Evolutionary conservation across 2,329 filamentous ascomycete species (phyloP).

Genomic region (Magnaporthiopsis incrustans): DNA sequence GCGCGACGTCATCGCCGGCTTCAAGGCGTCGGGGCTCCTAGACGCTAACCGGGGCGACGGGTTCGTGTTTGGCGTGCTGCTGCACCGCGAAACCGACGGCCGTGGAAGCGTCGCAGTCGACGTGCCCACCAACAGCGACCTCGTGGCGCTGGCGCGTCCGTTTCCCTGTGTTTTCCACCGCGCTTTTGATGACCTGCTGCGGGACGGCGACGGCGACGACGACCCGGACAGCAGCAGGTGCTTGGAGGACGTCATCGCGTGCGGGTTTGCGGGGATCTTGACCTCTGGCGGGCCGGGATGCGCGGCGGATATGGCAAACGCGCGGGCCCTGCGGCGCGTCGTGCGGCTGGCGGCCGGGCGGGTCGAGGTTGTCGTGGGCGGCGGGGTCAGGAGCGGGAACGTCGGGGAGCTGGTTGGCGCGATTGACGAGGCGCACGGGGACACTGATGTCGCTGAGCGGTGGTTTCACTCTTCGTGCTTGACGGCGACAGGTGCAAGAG

Average conservation of each 20-base stretch:
- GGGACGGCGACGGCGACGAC: too few species aligned
- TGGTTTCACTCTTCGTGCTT: constrained; percentile 8
- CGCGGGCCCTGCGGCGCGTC: constrained; percentile 27
- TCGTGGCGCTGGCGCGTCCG: constrained; percentile 34
- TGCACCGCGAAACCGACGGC: neutral
- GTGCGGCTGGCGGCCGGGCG: constrained; percentile 18
- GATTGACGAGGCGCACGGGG: constrained; percentile 12
- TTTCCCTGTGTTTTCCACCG: constrained; percentile 45
- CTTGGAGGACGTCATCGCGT: constrained; percentile 27
- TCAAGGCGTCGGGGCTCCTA: constrained; percentile 31
- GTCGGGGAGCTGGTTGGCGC: constrained; percentile 20
- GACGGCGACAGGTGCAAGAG: neutral
- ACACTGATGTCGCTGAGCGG: neutral
- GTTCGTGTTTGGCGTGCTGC: constrained; percentile 47
- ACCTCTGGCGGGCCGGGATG: constrained; percentile 42
- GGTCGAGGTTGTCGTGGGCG: constrained; percentile 44
- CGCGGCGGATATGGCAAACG: constrained; percentile 27
- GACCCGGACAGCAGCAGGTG: neutral
- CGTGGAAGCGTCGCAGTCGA: constrained; percentile 25
- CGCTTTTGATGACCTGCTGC: constrained; percentile 43
- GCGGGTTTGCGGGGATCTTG: constrained; percentile 43
- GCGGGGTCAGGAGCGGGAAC: constrained; percentile 39
- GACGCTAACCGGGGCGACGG: constrained; percentile 37
- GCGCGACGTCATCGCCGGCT: constrained; percentile 27
- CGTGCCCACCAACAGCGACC: constrained; percentile 25